These are phyloP conservation scores for Euphorbia lathyris DNA, from an alignment of 345 rosid genomes.

Conservation along the genomic window DNA sequence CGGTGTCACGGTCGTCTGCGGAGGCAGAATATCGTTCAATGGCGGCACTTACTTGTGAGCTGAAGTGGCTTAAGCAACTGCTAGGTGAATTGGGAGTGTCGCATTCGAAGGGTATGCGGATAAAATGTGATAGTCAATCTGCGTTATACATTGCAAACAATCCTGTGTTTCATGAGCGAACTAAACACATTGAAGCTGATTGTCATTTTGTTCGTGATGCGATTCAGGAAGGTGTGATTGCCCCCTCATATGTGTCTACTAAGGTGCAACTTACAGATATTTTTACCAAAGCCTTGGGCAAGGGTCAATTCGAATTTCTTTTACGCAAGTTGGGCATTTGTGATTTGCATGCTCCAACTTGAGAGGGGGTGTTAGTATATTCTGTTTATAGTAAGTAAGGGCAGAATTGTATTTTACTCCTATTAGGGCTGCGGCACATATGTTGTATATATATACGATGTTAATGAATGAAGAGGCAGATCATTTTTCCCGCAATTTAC, in stretches of 20 bases:
- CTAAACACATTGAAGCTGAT: not conserved
- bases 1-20: not conserved
- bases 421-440: too few relatives aligned
- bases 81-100: not conserved
- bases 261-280: not conserved
- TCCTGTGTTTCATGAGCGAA: not conserved
- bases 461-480: too few relatives aligned
- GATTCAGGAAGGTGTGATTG: not conserved
- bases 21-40: not conserved
- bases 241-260: not conserved
- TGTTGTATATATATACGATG: too few relatives aligned
- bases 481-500: too few relatives aligned
- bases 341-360: not conserved
- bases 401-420: too few relatives aligned
- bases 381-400: too few relatives aligned
- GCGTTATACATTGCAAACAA: not conserved
- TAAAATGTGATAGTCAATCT: not conserved
- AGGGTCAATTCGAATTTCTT: not conserved
- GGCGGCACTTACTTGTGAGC: not conserved
- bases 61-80: not conserved
- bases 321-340: not conserved
- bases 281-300: not conserved
- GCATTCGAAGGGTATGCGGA: not conserved
- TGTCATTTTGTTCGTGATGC: slow-evolving; percentile 4
- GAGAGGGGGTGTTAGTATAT: too few relatives aligned